These are phyloP conservation scores for Boehmeria nivea DNA, from an alignment of 306 rosid species.

Conservation along the genomic window DNA sequence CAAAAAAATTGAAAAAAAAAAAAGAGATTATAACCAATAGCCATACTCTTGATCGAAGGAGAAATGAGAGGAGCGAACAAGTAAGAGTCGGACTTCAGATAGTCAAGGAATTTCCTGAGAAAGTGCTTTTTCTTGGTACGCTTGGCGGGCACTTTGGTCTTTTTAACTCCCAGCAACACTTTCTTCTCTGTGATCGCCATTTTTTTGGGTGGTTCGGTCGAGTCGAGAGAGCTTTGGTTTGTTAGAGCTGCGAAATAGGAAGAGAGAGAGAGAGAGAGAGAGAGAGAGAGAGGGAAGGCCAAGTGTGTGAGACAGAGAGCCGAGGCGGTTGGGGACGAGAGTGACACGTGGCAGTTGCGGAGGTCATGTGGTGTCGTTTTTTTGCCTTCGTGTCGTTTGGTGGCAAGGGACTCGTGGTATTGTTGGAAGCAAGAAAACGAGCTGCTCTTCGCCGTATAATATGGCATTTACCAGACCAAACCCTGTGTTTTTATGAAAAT, in stretches of 20 bases:
- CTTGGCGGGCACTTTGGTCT: slow-evolving; percentile 19
- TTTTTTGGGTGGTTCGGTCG: not conserved
- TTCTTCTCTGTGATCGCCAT: slow-evolving; percentile 3
- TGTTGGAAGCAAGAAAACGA: not conserved
- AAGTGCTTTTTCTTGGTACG: slow-evolving; percentile 12
- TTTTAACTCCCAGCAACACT: not conserved
- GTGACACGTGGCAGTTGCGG: not conserved
- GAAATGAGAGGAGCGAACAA: slow-evolving; percentile 55
- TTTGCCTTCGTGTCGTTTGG: not conserved
- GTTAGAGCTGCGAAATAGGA: too few species aligned
- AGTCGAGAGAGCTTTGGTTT: too few species aligned
- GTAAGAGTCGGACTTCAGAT: slow-evolving; percentile 52
- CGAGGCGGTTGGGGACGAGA: not conserved
- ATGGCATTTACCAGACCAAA: too few species aligned
- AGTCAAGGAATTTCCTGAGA: slow-evolving; percentile 35
- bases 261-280: not conserved
- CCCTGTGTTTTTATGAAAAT: too few species aligned
- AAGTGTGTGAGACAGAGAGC: not conserved
- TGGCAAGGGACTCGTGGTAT: not conserved
- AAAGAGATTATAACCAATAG: not conserved
- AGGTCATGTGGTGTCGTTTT: not conserved
- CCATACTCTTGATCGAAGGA: not conserved
- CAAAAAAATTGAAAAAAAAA: not conserved
- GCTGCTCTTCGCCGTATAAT: not conserved
- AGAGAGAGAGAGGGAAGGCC: not conserved